Percentiles rank a stretch among this genome's conserved stretches.
Conservation (phyloP, 2,329 filamentous ascomycete genomes). For the Fusarium miscanthi region DNA sequence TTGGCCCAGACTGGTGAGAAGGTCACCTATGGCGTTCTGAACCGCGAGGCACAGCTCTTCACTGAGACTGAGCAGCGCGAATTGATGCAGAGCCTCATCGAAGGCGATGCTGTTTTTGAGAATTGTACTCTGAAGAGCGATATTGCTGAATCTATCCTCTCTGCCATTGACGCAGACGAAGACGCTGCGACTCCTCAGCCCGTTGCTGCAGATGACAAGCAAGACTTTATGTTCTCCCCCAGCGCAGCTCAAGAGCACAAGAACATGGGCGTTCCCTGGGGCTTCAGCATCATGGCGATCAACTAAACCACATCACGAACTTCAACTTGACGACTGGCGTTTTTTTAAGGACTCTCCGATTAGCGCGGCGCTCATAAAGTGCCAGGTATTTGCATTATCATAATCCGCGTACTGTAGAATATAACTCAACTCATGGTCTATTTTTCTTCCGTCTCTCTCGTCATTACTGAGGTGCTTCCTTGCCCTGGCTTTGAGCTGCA, state of each 20-base stretch:
- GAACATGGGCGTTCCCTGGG: slow-evolving; percentile 43
- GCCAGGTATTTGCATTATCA: slow-evolving; percentile 37
- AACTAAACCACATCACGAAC: slow-evolving; percentile 40
- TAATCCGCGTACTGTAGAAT: slow-evolving; percentile 38
- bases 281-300: slow-evolving; percentile 45
- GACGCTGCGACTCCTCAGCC: slow-evolving; percentile 39
- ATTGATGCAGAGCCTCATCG: slow-evolving; percentile 42
- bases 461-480: slow-evolving; percentile 40
- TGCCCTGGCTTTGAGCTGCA: slow-evolving; percentile 49
- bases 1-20: slow-evolving; percentile 39
- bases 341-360: slow-evolving; percentile 26
- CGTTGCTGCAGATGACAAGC: slow-evolving; percentile 40
- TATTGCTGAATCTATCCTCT: slow-evolving; percentile 40
- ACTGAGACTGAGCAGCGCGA: slow-evolving; percentile 44
- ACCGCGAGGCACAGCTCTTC: slow-evolving; percentile 44
- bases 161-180: slow-evolving; percentile 44
- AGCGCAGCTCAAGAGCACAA: slow-evolving; percentile 41
- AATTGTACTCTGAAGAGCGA: slow-evolving; percentile 32
- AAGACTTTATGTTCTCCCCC: slow-evolving; percentile 39
- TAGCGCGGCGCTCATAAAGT: slow-evolving; percentile 28
- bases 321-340: slow-evolving; percentile 41
- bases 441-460: slow-evolving; percentile 12
- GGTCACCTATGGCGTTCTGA: slow-evolving; percentile 40
- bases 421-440: slow-evolving; percentile 47
- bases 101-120: slow-evolving; percentile 42